Evolutionary conservation across 2,329 filamentous ascomycete genomes (phyloP), one percentile per base, ranked within the genome.

Genomic region (Seiridium cupressi): DNA sequence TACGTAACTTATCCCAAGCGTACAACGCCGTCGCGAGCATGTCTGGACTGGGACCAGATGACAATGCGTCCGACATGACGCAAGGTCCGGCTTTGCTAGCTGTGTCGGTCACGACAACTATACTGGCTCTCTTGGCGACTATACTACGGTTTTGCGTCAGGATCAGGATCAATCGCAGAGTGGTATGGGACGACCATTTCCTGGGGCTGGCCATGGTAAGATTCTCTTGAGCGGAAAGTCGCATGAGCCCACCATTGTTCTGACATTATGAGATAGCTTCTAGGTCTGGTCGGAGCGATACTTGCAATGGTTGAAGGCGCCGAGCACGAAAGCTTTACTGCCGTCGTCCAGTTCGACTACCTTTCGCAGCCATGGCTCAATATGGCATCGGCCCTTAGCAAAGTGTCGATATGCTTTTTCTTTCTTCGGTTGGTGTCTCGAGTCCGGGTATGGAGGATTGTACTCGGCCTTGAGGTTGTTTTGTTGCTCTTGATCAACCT

Each of bases 321-420:
- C 55, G 70, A 68, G 40, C 66, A 69, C 38, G 55, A 61, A 2
- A 63, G 70, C 44, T 51, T 65, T 0, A 51, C 61, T 13, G 65
- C 65, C 5, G 73, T 73, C 26, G 58, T 76, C 18, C 65, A 73
- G 55, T 75, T 72, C 63, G 67, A 73, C 61, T 71, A 72, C 55
- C 65, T 76, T 0, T 70, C 72, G 5, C 72, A 73, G 63, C 74
- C 74, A 3, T 76, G 73, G 73, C 67, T 74, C 40, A 69, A 73
- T 57, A 69, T 75, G 66, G 69, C 68, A 53, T 68, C 70, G 6
- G 72, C 74, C 0, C 64, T 75, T 49, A 70, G 69, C 68, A 74
- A 75, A 63, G 71, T 74, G 32, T 74, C 75, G 38, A 73, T 76
- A 46, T 76, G 72, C 55, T 67, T 77, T 18, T 72, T 72, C 59